These are phyloP conservation scores for Clonostachys chloroleuca DNA, from an alignment of 2,329 filamentous ascomycete species.

Conservation along the genomic window DNA sequence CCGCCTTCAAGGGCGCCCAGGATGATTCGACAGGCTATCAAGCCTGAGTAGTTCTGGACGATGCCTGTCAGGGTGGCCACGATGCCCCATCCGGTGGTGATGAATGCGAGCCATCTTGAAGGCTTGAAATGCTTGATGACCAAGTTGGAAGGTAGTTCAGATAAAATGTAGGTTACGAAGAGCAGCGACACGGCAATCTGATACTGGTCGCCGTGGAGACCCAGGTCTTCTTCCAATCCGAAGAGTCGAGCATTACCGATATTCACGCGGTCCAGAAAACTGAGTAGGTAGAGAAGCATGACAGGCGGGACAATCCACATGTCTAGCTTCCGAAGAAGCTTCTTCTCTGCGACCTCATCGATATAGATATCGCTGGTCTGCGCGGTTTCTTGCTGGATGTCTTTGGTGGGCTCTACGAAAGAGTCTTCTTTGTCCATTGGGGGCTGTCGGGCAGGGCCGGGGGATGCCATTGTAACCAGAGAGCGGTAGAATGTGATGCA, in stretches of 20 bases:
- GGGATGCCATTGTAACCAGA: too few relatives aligned
- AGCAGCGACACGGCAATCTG: conserved; percentile 31
- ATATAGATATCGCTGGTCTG: conserved; percentile 14
- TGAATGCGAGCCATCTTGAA: conserved; percentile 11
- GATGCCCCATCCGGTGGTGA: conserved; percentile 7
- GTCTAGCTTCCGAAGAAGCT: conserved; percentile 55
- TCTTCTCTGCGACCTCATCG: conserved; percentile 19
- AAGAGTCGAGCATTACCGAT: conserved; percentile 60
- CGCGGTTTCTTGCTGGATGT: background rate
- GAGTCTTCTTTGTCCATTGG: too few relatives aligned
- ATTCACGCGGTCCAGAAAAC: conserved; percentile 21
- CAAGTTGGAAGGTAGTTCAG: conserved; percentile 35
- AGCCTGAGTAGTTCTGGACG: conserved; percentile 29
- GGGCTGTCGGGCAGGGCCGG: too few relatives aligned
- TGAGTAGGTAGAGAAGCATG: conserved; percentile 52
- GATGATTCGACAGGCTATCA: conserved; percentile 36
- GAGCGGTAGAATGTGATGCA: too few relatives aligned
- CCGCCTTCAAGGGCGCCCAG: conserved; percentile 41
- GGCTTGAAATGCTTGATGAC: conserved; percentile 31
- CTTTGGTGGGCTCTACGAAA: background rate
- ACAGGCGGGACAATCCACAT: conserved; percentile 58
- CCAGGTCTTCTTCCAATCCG: conserved; percentile 56
- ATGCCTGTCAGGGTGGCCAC: conserved; percentile 38
- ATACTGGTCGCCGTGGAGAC: conserved; percentile 51
- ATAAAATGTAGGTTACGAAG: conserved; percentile 28